phyloP scores from a whole-genome alignment of 2,329 filamentous ascomycete genomes.

The Sclerotinia sclerotiorum region DNA sequence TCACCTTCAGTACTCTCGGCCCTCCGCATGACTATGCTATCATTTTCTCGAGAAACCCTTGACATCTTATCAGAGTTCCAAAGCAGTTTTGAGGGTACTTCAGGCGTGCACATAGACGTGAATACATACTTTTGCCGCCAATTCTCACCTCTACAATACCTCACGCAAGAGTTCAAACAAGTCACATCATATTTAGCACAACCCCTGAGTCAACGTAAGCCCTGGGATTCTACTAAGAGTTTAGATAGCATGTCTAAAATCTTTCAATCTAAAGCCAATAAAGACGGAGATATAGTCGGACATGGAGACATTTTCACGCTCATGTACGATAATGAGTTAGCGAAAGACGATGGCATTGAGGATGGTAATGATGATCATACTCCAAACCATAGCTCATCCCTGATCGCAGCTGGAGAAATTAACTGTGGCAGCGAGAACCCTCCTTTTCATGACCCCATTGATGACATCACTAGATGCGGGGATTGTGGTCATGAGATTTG shows the following conservation, averaged over 20 bases:
- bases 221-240: background rate
- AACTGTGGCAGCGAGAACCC: conserved; percentile 16
- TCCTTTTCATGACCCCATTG: background rate
- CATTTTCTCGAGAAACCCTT: background rate
- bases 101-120: background rate
- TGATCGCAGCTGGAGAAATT: background rate
- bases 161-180: conserved; percentile 4
- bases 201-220: background rate
- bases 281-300: background rate
- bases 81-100: background rate
- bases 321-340: background rate
- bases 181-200: background rate
- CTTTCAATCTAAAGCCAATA: background rate
- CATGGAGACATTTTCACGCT: background rate
- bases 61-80: background rate
- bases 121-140: background rate
- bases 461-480: conserved; percentile 30
- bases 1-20: background rate
- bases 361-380: background rate
- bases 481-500: conserved; percentile 35
- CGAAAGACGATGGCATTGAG: background rate
- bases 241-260: background rate
- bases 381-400: background rate
- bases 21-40: background rate
- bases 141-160: background rate